A percentile compares a stretch with the other conserved stretches of the same genome.
Conservation (phyloP, 2,329 filamentous ascomycete species). For the Hypocreales sp. region DNA sequence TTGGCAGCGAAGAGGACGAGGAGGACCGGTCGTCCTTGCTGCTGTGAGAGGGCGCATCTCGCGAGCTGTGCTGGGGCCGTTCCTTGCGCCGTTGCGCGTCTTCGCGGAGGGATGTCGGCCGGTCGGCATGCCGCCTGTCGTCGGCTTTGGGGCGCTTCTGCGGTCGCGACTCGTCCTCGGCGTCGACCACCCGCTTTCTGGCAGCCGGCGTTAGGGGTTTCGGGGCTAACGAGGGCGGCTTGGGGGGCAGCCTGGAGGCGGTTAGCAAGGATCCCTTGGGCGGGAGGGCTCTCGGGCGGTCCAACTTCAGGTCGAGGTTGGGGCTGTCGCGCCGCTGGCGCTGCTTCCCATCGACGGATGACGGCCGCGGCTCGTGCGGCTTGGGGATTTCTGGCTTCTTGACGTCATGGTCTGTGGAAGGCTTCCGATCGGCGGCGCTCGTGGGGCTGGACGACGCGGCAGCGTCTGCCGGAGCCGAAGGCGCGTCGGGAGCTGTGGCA, state of each 20-base stretch:
- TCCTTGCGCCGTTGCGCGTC: constrained; percentile 17
- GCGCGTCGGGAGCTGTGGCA: constrained; percentile 1
- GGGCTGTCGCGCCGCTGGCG: constrained; percentile 13
- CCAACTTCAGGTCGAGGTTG: too few species aligned
- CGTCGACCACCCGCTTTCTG: constrained; percentile 30
- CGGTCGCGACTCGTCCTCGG: constrained; percentile 25
- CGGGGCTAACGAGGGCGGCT: constrained; percentile 19
- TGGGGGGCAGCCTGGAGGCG: constrained; percentile 17
- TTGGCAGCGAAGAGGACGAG: constrained; percentile 15
- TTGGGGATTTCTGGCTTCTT: constrained; percentile 11
- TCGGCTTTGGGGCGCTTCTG: constrained; percentile 31
- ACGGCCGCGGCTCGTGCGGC: constrained; percentile 8
- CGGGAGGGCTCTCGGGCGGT: too few species aligned
- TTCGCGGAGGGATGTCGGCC: constrained; percentile 14
- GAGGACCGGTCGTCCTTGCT: constrained; percentile 9
- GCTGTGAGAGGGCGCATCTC: constrained; percentile 13
- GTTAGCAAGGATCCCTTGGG: too few species aligned
- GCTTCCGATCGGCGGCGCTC: constrained; percentile 2
- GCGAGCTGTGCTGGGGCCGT: constrained; percentile 6
- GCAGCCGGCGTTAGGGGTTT: constrained; percentile 25
- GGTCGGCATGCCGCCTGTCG: constrained; percentile 13
- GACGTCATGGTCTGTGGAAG: not conserved
- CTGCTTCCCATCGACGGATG: constrained; percentile 11
- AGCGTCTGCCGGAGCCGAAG: too few species aligned
- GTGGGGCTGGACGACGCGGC: constrained; percentile 5